Base-by-base conservation (phyloP, 495 filamentous ascomycete genomes). In the Penicillium soppii region DNA sequence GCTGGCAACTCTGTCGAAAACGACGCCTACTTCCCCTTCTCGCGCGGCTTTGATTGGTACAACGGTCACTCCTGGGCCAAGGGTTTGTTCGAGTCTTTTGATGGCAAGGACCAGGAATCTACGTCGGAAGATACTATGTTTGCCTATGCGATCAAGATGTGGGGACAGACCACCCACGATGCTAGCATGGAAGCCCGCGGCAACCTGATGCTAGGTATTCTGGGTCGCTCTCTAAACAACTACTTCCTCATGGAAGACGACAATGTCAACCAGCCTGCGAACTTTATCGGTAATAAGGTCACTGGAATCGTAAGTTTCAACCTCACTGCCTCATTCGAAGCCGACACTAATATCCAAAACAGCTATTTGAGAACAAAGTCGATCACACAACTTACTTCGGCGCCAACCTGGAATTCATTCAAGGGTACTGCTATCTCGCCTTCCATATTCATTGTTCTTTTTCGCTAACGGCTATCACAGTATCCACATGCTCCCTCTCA, bases 311-410 rank as follows among this genome's bases (percentile, higher is more conserved):
- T 81, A 63, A 69, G 76, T 71, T 1, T 20, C 9, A n/a, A 26
- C 25, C 9, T 42, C 23, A 7, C 15, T 37, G n/a, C 16, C n/a
- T 41, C 20, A 43, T 13, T 12, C 32, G 8, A 15, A 6, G 8
- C 10, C n/a, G 15, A 51, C n/a, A 30, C 56, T 68, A 49, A 66
- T 41, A 17, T n/a, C 16, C 3, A 16, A 32, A 8, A n/a, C 3
- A 82, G 79, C 66, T 97, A 6, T 98, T 97, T 63, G 94, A 98
- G 68, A 97, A 97, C 69, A 98, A 98, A 68, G 79, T 92, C 37
- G 89, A 97, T 65, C 94, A 97, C 67, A 88, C 87, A 7, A 98
- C 94, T 2, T 97, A 94, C 71, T 98, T 98, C 60, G 91, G 92
- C 8, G 62, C 64, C 44, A 86, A 89, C 49, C 72, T 81, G 2